Conservation (phyloP, 2,329 filamentous ascomycete genomes). For the Cercospora nicotianae region DNA sequence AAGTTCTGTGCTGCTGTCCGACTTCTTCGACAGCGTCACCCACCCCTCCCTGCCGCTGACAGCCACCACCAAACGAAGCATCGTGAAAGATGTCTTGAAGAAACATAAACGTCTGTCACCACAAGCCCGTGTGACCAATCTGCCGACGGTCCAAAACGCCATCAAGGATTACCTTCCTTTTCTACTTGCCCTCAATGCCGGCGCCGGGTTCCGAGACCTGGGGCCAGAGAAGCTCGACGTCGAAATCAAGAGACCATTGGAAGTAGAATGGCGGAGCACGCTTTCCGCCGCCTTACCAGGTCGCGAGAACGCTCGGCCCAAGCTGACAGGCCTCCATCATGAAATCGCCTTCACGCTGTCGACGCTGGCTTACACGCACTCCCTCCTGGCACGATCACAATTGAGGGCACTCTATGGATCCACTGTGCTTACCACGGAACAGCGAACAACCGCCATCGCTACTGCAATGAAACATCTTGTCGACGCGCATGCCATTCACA, state of each 20-base stretch:
- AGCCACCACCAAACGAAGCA: conserved; percentile 78
- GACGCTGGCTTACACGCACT: conserved; percentile 73
- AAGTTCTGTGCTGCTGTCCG: conserved; percentile 78
- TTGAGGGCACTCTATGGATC: conserved; percentile 72
- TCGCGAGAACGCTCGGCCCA: conserved; percentile 65
- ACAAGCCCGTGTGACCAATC: conserved; percentile 66
- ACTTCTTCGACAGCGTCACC: conserved; percentile 72
- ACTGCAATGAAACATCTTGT: conserved; percentile 76
- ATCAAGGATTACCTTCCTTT: conserved; percentile 81
- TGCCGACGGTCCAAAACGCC: conserved; percentile 67
- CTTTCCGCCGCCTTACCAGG: conserved; percentile 65
- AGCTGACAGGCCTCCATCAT: conserved; percentile 72
- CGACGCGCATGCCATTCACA: conserved; percentile 75
- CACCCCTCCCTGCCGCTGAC: conserved; percentile 85
- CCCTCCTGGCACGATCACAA: conserved; percentile 68
- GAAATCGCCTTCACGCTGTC: conserved; percentile 79
- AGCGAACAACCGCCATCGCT: conserved; percentile 68
- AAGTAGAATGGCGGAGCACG: conserved; percentile 78
- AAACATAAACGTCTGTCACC: conserved; percentile 82
- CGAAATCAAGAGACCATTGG: conserved; percentile 65
- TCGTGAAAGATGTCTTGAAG: conserved; percentile 81
- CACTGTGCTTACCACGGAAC: conserved; percentile 62
- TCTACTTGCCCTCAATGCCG: conserved; percentile 75
- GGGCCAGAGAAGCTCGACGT: conserved; percentile 66
- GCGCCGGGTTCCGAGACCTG: conserved; percentile 50